Base-by-base conservation (phyloP, 2,329 filamentous ascomycete species). In the Clarireedia monteithiana region DNA sequence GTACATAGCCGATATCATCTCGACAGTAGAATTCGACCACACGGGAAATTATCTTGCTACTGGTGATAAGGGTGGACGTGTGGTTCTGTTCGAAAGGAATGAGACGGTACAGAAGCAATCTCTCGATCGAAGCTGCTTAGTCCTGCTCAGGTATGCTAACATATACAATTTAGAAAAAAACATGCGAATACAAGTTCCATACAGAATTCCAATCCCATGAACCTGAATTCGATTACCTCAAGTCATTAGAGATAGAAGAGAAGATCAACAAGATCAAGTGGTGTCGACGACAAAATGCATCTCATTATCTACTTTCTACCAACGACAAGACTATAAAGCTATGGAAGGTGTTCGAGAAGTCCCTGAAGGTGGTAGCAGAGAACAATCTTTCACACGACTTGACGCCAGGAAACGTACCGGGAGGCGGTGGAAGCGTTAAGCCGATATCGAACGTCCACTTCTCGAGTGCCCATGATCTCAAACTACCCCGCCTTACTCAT, bases 261-360 rank as follows among this genome's bases (percentile, higher is more conserved):
- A 99, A 99, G 78, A 99, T 99, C 81, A 99, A 99, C 82, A 99
- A 99, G 80, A 99, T 99, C 77, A 99, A 97, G 75, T 99, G 94
- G 94, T 99, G 94, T 74, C 86, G 88, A 70, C 86, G 94, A 74
- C 92, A 97, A 75, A 99, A 99, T 79, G 89, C 92, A 60, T 97
- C 94, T 55, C 94, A 99, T 76, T 99, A 96, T 73, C 84, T 99
- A 52, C 83, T 99, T 56, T 97, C 94, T 45, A 99, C 94, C 66
- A 99, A 99, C 72, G 94, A 99, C 79, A 99, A 99, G 80, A 99
- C 94, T 44, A 99, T 99, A 81, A 99, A 99, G 78, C 79, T 99
- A 64, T 99, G 94, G 94, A 99, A 99, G 74, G 92, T 99, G 50
- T 99, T 97, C 68, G 94, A 99, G 76, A 99, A 99, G 78, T 97